Evolutionary conservation across 2,329 filamentous ascomycete genomes (phyloP).

Genomic region (Nemania diffusa): DNA sequence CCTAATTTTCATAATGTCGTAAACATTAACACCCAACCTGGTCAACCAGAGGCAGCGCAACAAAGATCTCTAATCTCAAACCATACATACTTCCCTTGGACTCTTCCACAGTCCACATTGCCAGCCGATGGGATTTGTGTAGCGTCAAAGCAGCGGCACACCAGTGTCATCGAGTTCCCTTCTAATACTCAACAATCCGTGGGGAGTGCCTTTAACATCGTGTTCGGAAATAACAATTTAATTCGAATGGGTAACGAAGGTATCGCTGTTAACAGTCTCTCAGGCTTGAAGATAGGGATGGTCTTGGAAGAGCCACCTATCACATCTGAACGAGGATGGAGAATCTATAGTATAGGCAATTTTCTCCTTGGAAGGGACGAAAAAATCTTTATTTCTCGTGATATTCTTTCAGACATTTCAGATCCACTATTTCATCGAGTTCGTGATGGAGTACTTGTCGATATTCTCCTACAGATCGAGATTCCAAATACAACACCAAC

Average conservation of each 20-base stretch:
- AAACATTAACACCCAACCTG: constrained; percentile 33
- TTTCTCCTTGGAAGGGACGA: constrained; percentile 87
- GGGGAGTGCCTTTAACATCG: constrained; percentile 57
- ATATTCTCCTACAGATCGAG: constrained; percentile 73
- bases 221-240: constrained; percentile 61
- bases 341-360: constrained; percentile 83
- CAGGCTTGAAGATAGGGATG: constrained; percentile 72
- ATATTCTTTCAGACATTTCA: constrained; percentile 78
- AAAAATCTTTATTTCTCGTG: constrained; percentile 80
- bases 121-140: constrained; percentile 82
- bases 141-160: constrained; percentile 74
- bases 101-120: constrained; percentile 78
- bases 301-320: constrained; percentile 67
- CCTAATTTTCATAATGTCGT: constrained; percentile 67
- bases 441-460: constrained; percentile 76
- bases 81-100: constrained; percentile 93
- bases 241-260: constrained; percentile 58
- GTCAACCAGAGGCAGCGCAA: constrained; percentile 25
- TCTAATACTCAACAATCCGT: constrained; percentile 56
- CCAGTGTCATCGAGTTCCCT: constrained; percentile 74
- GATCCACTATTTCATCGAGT: constrained; percentile 88
- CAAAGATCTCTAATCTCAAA: constrained; percentile 66
- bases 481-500: constrained; percentile 30
- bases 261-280: constrained; percentile 62
- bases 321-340: constrained; percentile 63